A percentile compares a stretch with the other conserved stretches of the same genome.
These are phyloP conservation scores for Lactarius indigo DNA, from an alignment of 768 basidiomycete genomes.

Conservation along the genomic window DNA sequence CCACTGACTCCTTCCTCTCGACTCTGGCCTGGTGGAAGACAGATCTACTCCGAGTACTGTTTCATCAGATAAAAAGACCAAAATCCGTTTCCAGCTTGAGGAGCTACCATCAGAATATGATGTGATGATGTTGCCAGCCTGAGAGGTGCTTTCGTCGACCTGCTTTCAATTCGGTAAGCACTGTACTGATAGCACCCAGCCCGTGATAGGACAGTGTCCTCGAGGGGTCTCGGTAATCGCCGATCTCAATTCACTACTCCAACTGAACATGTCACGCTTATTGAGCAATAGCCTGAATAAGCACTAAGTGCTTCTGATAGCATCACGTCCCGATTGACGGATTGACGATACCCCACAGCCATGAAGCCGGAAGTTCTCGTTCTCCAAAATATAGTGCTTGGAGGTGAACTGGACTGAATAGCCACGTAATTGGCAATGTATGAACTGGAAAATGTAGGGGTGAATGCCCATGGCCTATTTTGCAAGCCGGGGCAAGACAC, in stretches of 20 bases:
- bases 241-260: neutral
- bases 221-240: neutral
- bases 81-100: neutral
- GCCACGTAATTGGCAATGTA: neutral
- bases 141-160: neutral
- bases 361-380: neutral
- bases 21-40: neutral
- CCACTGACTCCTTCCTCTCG: neutral
- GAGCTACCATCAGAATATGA: neutral
- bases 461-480: neutral
- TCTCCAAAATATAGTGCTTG: neutral
- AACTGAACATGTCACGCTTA: neutral
- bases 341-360: neutral
- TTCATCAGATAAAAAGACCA: neutral
- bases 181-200: neutral
- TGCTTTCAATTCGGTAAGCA: neutral
- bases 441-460: neutral
- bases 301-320: neutral
- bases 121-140: neutral
- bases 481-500: neutral
- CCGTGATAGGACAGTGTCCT: neutral
- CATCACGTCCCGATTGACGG: neutral
- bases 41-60: neutral
- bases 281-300: neutral
- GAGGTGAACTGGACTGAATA: neutral